Conservation (phyloP, 2,329 filamentous ascomycete genomes). For the Arachnomyces sp. region DNA sequence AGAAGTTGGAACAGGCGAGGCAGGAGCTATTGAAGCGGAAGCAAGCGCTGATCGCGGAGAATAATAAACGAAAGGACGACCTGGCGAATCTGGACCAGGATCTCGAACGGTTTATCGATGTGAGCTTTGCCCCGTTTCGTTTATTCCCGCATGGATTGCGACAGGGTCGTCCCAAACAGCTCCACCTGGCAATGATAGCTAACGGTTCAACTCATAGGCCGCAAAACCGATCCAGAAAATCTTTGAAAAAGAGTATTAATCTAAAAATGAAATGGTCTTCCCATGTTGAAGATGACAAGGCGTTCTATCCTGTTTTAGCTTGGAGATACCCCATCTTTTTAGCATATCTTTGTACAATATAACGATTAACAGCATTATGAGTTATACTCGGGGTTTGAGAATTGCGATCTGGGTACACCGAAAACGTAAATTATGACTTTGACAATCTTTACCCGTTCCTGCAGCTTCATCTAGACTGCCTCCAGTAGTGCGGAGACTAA, state of each 20-base stretch:
- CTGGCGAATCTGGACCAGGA: constrained; percentile 85
- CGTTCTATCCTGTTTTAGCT: neutral
- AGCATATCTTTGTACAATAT: neutral
- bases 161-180: no score
- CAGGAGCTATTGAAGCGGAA: constrained; percentile 69
- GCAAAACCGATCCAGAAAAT: constrained; percentile 82
- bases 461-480: no score
- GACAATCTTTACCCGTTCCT: no score
- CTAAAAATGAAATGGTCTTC: neutral
- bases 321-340: neutral
- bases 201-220: constrained; percentile 45
- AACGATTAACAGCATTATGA: no score
- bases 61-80: constrained; percentile 90
- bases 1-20: constrained; percentile 76
- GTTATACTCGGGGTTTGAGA: no score
- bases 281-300: neutral
- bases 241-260: constrained; percentile 63
- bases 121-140: constrained; percentile 35
- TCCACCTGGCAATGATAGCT: constrained; percentile 14
- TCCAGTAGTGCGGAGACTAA: no score
- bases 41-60: constrained; percentile 62
- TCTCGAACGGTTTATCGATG: constrained; percentile 88
- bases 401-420: neutral
- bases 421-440: no score
- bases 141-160: neutral